Conservation (phyloP, 768 basidiomycete genomes). For the Rhodotorula diobovata region DNA sequence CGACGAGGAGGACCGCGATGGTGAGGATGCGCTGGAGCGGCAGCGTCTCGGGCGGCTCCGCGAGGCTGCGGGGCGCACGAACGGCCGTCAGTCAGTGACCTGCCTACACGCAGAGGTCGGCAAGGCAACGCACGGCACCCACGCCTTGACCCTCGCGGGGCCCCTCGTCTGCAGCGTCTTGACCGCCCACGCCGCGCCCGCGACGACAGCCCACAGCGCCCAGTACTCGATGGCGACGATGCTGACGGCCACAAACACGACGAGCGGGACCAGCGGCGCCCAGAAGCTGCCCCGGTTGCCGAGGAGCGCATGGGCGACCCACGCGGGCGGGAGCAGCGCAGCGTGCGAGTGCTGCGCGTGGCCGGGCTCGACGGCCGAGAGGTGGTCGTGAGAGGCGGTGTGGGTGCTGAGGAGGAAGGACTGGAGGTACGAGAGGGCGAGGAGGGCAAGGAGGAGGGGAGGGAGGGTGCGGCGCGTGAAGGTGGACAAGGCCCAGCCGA, state of each 20-base stretch:
- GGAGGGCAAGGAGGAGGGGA: slow-evolving; percentile 55
- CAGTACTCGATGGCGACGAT: slow-evolving; percentile 14
- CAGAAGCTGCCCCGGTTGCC: slow-evolving; percentile 24
- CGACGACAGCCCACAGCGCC: slow-evolving; percentile 12
- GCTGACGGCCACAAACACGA: slow-evolving; percentile 4
- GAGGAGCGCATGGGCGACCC: slow-evolving; percentile 29
- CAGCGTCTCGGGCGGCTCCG: slow-evolving; percentile 14
- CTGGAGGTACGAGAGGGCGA: slow-evolving; percentile 19
- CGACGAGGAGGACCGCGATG: slow-evolving; percentile 58
- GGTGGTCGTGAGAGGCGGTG: not conserved
- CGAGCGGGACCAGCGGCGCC: slow-evolving; percentile 6
- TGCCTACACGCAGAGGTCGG: no score
- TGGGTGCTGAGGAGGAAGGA: slow-evolving; percentile 12
- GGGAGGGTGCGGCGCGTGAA: slow-evolving; percentile 10
- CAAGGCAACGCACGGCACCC: not conserved
- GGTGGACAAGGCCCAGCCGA: slow-evolving; percentile 21
- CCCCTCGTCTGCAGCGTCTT: not conserved
- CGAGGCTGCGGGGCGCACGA: not conserved
- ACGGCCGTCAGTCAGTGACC: not conserved
- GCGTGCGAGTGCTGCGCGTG: not conserved
- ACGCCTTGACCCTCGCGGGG: not conserved
- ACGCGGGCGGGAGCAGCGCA: slow-evolving; percentile 8
- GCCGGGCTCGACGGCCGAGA: not conserved
- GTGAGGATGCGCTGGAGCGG: slow-evolving; percentile 42
- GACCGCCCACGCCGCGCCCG: not conserved